Conservation (phyloP, 2,329 filamentous ascomycete genomes). For the Neodidymelliopsis sp. region DNA sequence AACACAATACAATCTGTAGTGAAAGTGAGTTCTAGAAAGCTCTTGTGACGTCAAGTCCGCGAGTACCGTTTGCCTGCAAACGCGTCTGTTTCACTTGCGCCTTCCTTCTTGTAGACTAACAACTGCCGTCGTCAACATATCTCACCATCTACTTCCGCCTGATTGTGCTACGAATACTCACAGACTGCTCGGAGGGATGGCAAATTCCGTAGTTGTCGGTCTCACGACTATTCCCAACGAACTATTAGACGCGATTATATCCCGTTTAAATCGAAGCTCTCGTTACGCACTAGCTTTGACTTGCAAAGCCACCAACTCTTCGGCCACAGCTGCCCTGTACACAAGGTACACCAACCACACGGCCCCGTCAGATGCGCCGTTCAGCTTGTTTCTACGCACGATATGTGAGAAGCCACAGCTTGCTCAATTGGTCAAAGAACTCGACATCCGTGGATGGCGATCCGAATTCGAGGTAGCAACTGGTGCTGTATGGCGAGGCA, state of each 20-base stretch:
- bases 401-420: slow-evolving; percentile 3
- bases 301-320: background rate
- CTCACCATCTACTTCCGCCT: no score
- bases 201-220: no score
- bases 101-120: no score
- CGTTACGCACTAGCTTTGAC: background rate
- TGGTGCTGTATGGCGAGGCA: background rate
- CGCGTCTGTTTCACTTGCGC: no score
- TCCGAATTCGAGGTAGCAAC: slow-evolving; percentile 15
- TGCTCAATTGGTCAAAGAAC: slow-evolving; percentile 1
- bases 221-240: slow-evolving; percentile 4
- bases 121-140: no score
- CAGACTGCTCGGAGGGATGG: no score
- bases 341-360: background rate
- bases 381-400: slow-evolving; percentile 1
- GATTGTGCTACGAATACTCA: no score
- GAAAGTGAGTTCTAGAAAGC: no score
- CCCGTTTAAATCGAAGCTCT: background rate
- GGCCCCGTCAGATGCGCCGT: background rate
- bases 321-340: background rate
- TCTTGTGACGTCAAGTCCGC: no score
- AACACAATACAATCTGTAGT: no score
- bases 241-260: background rate
- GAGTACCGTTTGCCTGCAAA: no score
- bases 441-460: slow-evolving; percentile 20